Base-by-base conservation (phyloP, 2,329 filamentous ascomycete genomes). In the Fusarium torulosum region DNA sequence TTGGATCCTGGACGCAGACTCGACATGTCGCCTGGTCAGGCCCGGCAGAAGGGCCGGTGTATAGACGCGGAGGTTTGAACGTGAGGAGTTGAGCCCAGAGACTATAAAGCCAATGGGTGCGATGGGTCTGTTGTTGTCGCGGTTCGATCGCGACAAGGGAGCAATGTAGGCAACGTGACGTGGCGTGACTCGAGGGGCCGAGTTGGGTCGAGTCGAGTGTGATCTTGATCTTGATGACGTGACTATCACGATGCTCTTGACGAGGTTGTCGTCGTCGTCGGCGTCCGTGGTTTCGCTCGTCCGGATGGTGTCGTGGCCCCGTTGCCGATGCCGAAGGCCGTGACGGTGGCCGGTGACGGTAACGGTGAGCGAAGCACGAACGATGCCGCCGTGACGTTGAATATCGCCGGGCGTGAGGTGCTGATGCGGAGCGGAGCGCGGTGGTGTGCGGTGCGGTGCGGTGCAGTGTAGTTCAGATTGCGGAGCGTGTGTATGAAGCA, bases 1-100 rank as follows among this genome's bases (percentile, higher is more conserved):
- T 85, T 86, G 60, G 83, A 78, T 73, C 82, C 83, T 63, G 82
- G 82, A 71, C 83, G 82, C 75, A 84, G 77, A 76, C 79, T 79
- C 75, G 83, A 84, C 83, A 85, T 85, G 67, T 68, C 76, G 74
- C 59, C 69, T 71, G 55, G 66, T 69, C 61, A 59, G 69, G 59
- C 61, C 65, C 61, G 63, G 67, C 59, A 61, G 54, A 62, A 63
- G 49, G 57, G 67, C 67, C 70, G 67, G 62, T 56, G 17, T 37
- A 44, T 54, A 47, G 55, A 59, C 41, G 59, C 45, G 46, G 63
- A 49, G 46, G 49, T 63, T 51, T 51, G 37, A 47, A 65, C 54
- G 45, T 50, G 55, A 58, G 42, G 50, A 59, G 45, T 46, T 42
- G 60, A 55, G 59, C 53, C 43, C 53, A 31, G 54, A 29, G 47